Evolutionary conservation across 108 stramenopile genomes (phyloP).

Genomic region (Cyclostephanos invisitatus): DNA sequence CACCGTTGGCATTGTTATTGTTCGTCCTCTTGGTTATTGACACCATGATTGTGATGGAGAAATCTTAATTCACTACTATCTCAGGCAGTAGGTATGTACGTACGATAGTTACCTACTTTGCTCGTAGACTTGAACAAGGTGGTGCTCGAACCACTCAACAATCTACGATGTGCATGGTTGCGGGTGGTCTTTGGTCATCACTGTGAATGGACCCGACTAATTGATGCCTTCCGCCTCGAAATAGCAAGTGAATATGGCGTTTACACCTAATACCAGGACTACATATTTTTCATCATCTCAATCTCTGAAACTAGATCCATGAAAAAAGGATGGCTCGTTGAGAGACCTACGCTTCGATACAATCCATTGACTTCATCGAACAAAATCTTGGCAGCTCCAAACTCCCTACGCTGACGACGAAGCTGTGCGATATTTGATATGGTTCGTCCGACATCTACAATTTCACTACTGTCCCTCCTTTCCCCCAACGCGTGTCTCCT

Average conservation of each 20-base stretch:
- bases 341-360: constrained; percentile 36
- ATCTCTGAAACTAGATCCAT: constrained; percentile 28
- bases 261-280: not conserved
- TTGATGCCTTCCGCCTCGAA: too few relatives aligned
- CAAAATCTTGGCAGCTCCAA: constrained; percentile 48
- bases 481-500: constrained; percentile 17
- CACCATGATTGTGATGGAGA: not conserved
- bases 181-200: too few relatives aligned
- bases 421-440: constrained; percentile 47
- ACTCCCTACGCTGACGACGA: constrained; percentile 41
- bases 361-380: constrained; percentile 40
- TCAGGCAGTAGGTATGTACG: too few relatives aligned
- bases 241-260: not conserved
- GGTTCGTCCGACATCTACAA: constrained; percentile 45
- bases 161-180: too few relatives aligned
- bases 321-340: constrained; percentile 37
- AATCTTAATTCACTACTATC: too few relatives aligned
- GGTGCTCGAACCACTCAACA: too few relatives aligned
- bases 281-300: constrained; percentile 33
- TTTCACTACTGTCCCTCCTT: constrained; percentile 23
- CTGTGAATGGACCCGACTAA: too few relatives aligned
- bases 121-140: too few relatives aligned
- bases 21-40: not conserved
- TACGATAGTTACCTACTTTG: too few relatives aligned
- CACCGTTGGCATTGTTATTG: not conserved